phyloP scores from a whole-genome alignment of 1,139 yeast genomes.

The Arxiozyma bovina region DNA sequence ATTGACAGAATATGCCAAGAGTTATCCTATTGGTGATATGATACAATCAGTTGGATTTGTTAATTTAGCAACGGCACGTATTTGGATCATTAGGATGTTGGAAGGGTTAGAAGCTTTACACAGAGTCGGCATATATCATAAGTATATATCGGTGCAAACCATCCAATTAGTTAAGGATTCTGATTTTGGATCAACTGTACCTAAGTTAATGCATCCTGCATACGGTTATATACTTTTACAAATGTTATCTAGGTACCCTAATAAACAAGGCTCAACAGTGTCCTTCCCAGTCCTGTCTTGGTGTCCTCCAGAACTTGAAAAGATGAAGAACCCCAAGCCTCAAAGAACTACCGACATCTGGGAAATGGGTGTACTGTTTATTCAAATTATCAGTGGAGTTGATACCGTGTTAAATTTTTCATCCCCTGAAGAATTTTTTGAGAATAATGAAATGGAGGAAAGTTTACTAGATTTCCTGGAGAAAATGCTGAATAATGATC shows the following conservation, averaged over 20 bases:
- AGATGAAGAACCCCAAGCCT: slow-evolving; percentile 37
- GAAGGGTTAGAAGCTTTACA: slow-evolving; percentile 82
- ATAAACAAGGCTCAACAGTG: slow-evolving; percentile 23
- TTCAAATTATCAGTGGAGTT: slow-evolving; percentile 63
- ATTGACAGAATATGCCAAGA: slow-evolving; percentile 54
- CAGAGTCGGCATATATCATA: slow-evolving; percentile 71
- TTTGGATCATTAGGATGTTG: slow-evolving; percentile 79
- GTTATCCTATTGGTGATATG: slow-evolving; percentile 56
- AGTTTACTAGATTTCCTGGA: slow-evolving; percentile 57
- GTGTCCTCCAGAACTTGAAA: slow-evolving; percentile 69
- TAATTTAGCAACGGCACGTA: slow-evolving; percentile 65
- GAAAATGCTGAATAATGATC: slow-evolving; percentile 55
- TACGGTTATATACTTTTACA: slow-evolving; percentile 60
- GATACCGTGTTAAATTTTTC: slow-evolving; percentile 44
- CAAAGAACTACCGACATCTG: slow-evolving; percentile 85
- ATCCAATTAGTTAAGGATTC: slow-evolving; percentile 44
- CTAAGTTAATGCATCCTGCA: slow-evolving; percentile 60
- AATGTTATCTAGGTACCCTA: slow-evolving; percentile 49
- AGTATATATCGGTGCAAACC: slow-evolving; percentile 54
- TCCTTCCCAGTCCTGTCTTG: slow-evolving; percentile 36
- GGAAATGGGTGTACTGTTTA: slow-evolving; percentile 77
- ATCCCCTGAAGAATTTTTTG: slow-evolving; percentile 56
- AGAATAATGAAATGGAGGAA: slow-evolving; percentile 42
- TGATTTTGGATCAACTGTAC: slow-evolving; percentile 46
- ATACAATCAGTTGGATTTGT: slow-evolving; percentile 62